Evolutionary conservation across 805 yeast species (phyloP).

Genomic region (Scheffersomyces amazonensis): DNA sequence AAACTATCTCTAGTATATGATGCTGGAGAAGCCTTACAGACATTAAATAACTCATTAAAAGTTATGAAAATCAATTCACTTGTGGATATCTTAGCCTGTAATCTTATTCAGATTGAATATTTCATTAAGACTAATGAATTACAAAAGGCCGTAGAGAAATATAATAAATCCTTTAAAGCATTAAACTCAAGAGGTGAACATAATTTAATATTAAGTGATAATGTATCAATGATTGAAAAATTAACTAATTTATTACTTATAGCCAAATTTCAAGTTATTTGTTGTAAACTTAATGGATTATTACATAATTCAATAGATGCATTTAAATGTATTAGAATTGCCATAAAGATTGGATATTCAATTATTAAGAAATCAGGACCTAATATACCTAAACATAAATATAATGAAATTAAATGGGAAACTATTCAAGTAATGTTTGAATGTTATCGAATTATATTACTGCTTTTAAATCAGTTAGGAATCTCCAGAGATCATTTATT

Average conservation of each 20-base stretch:
- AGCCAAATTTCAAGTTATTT: conserved; percentile 32
- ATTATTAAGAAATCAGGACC: conserved; percentile 41
- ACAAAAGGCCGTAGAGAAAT: conserved; percentile 18
- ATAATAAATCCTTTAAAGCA: conserved; percentile 17
- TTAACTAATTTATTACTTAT: conserved; percentile 26
- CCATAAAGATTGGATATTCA: conserved; percentile 53
- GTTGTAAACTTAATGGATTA: conserved; percentile 20
- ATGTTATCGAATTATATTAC: conserved; percentile 39
- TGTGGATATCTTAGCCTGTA: conserved; percentile 18
- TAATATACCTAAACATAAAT: conserved; percentile 12
- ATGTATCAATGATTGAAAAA: conserved; percentile 13
- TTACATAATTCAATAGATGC: conserved; percentile 22
- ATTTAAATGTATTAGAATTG: conserved; percentile 41
- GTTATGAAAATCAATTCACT: conserved; percentile 3
- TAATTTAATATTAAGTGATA: conserved; percentile 12
- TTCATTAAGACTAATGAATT: conserved; percentile 15
- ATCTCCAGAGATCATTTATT: conserved; percentile 56
- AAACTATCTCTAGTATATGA: conserved; percentile 7
- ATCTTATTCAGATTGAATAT: conserved; percentile 28
- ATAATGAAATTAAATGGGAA: conserved; percentile 31
- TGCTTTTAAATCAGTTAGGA: conserved; percentile 47
- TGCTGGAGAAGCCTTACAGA: conserved; percentile 14
- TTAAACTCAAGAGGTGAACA: conserved; percentile 28
- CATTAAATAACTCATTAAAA: conserved; percentile 13
- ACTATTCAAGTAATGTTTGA: conserved; percentile 31